These are phyloP conservation scores for Camellia japonica DNA, from an alignment of 148 eudicot genomes.

Conservation along the genomic window DNA sequence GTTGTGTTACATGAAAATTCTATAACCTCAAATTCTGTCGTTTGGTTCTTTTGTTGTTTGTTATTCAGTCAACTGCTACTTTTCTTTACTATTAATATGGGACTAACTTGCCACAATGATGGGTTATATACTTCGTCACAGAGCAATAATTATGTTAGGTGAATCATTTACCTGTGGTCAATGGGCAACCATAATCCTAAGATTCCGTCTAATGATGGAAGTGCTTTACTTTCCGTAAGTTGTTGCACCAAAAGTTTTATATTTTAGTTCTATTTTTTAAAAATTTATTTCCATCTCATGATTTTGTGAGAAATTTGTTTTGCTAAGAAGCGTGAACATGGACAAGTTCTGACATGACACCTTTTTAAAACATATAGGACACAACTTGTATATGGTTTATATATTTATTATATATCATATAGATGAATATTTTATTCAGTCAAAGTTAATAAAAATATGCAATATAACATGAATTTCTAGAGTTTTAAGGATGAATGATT, in stretches of 20 bases:
- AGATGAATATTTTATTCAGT: too few species aligned
- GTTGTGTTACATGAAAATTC: not conserved
- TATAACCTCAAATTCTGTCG: not conserved
- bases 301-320: not conserved
- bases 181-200: not conserved
- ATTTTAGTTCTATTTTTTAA: conserved; percentile 4
- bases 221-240: not conserved
- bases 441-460: too few species aligned
- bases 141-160: not conserved
- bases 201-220: not conserved
- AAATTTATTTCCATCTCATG: not conserved
- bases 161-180: not conserved
- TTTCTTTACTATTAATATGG: not conserved
- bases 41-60: not conserved
- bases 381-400: too few species aligned
- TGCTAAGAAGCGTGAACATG: too few species aligned
- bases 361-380: too few species aligned
- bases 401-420: too few species aligned
- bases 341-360: too few species aligned
- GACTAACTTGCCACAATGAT: not conserved
- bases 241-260: not conserved
- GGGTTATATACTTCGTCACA: not conserved
- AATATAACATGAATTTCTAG: too few species aligned
- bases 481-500: too few species aligned
- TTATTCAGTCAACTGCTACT: not conserved